phyloP scores from a whole-genome alignment of 139 green algal species.

The Desmodesmus armatus region DNA sequence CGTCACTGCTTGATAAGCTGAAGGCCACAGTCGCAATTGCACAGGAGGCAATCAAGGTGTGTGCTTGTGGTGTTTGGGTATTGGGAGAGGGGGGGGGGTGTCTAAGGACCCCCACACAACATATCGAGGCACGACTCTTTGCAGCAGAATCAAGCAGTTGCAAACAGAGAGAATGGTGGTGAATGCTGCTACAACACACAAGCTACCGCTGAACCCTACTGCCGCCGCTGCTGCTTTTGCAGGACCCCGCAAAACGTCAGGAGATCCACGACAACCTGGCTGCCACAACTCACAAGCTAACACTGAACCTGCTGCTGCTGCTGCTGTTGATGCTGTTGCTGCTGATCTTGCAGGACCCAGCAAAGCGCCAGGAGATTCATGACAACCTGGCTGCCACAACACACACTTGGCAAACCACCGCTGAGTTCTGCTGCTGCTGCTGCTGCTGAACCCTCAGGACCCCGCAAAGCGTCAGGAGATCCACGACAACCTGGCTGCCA shows the following conservation, averaged over 20 bases:
- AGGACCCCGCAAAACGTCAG: constrained; percentile 12
- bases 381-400: constrained; percentile 10
- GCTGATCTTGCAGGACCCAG: constrained; percentile 24
- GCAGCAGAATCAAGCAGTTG: no score
- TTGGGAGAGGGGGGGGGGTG: no score
- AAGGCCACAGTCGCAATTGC: not conserved
- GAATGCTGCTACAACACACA: no score
- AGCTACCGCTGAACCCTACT: not conserved
- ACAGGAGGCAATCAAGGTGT: constrained; percentile 14
- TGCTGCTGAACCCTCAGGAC: constrained; percentile 19
- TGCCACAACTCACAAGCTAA: not conserved
- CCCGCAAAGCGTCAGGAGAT: constrained; percentile 22
- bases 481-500: constrained; percentile 16
- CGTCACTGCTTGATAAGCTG: constrained; percentile 19
- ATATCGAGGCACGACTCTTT: no score
- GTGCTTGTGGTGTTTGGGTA: not conserved
- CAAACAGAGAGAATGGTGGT: no score
- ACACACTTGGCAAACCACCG: not conserved
- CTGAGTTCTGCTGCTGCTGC: constrained; percentile 9
- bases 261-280: constrained; percentile 30
- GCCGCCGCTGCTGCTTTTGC: not conserved
- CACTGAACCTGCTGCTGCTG: not conserved
- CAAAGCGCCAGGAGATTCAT: constrained; percentile 24
- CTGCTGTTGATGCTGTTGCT: constrained; percentile 2
- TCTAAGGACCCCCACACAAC: no score